Evolutionary conservation across 352 stramenopile genomes (phyloP).

Genomic region (Pythium scleroteichum): DNA sequence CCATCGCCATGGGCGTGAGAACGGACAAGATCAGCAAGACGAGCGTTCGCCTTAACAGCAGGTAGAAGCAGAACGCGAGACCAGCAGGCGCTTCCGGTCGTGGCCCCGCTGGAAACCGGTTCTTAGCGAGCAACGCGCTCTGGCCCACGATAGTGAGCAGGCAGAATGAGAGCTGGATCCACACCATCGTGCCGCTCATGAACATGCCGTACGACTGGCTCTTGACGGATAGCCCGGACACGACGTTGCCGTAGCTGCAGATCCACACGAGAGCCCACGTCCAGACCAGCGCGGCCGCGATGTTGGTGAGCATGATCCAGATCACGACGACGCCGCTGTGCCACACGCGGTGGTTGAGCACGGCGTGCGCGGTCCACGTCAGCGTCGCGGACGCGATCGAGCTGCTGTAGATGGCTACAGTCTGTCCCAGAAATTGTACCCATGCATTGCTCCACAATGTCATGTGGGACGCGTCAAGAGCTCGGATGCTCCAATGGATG

Average conservation of each 20-base stretch:
- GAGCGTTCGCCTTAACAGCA: not conserved
- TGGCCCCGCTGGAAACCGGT: slow-evolving; percentile 23
- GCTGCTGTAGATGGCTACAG: not conserved
- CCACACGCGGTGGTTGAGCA: not conserved
- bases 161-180: slow-evolving; percentile 31
- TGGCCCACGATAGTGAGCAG: slow-evolving; percentile 26
- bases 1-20: not conserved
- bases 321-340: slow-evolving; percentile 1
- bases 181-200: slow-evolving; percentile 32
- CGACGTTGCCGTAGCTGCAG: slow-evolving; percentile 33
- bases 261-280: slow-evolving; percentile 10
- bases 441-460: no score
- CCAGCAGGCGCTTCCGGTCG: not conserved
- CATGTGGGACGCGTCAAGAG: no score
- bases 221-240: slow-evolving; percentile 13
- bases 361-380: not conserved
- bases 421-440: no score
- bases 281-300: not conserved
- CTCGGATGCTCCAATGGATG: no score
- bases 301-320: slow-evolving; percentile 1
- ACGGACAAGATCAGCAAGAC: not conserved
- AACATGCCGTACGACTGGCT: slow-evolving; percentile 27
- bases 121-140: slow-evolving; percentile 23
- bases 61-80: slow-evolving; percentile 17
- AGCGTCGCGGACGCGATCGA: not conserved